phyloP scores from a whole-genome alignment of 345 rosid species.

The Populus nigra region DNA sequence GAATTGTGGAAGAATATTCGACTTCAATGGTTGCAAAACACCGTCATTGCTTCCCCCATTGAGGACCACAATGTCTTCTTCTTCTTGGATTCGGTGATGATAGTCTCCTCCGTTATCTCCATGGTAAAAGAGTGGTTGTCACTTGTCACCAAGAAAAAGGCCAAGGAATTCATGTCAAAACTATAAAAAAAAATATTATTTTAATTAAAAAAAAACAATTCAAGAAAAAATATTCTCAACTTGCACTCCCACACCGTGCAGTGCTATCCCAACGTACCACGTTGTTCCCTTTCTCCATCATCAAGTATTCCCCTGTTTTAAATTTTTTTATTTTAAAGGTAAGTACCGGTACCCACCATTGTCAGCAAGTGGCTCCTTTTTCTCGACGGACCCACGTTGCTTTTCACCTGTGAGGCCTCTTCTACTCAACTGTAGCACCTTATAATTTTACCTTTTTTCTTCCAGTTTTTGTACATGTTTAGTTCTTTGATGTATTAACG shows the following conservation, averaged over 20 bases:
- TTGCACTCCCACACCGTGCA: too few relatives aligned
- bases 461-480: too few relatives aligned
- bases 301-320: conserved; percentile 18
- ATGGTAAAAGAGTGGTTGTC: not conserved
- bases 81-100: not conserved
- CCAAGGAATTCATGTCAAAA: not conserved
- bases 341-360: not conserved
- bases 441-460: not conserved
- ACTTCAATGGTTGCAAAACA: not conserved
- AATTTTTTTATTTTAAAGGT: not conserved
- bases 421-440: not conserved
- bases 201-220: too few relatives aligned
- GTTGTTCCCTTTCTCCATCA: conserved; percentile 23
- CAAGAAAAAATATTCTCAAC: too few relatives aligned
- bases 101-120: not conserved
- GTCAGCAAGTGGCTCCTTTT: not conserved
- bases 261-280: conserved; percentile 16
- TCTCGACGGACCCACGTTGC: not conserved
- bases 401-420: not conserved
- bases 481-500: too few relatives aligned
- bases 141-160: not conserved
- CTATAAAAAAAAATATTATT: too few relatives aligned
- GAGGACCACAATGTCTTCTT: not conserved
- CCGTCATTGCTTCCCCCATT: too few relatives aligned
- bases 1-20: not conserved